These are phyloP conservation scores for Ceratobasidium sp. DNA, from an alignment of 1,284 basidiomycete species.

Conservation along the genomic window DNA sequence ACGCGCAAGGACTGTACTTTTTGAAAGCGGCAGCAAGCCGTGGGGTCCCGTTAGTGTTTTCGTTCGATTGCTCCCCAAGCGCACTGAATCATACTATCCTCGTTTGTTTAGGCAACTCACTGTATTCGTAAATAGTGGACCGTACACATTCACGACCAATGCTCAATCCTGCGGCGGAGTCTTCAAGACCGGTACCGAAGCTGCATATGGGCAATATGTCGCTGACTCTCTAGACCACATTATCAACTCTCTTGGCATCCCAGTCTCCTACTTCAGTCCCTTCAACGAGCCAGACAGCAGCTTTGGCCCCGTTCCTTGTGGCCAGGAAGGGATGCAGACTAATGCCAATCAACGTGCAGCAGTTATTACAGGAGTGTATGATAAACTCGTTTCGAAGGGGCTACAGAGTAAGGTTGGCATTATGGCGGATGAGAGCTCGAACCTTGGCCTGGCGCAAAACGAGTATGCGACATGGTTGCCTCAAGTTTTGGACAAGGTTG, in stretches of 20 bases:
- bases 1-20: conserved; percentile 61
- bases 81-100: not conserved
- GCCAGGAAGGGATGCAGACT: conserved; percentile 56
- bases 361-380: conserved; percentile 52
- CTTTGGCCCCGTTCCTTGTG: conserved; percentile 50
- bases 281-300: conserved; percentile 54
- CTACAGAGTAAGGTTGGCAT: conserved; percentile 51
- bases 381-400: conserved; percentile 50
- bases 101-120: conserved; percentile 47
- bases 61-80: not conserved
- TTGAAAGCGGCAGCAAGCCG: conserved; percentile 54
- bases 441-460: conserved; percentile 50
- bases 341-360: conserved; percentile 53
- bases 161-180: conserved; percentile 53
- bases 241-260: conserved; percentile 52
- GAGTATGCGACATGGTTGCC: conserved; percentile 54
- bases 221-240: conserved; percentile 53
- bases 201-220: conserved; percentile 54
- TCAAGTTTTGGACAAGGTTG: conserved; percentile 50
- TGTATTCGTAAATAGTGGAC: conserved; percentile 55
- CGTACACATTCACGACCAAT: conserved; percentile 54
- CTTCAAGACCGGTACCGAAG: conserved; percentile 51
- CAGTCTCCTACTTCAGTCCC: conserved; percentile 54
- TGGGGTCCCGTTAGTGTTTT: conserved; percentile 50
- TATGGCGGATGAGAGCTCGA: conserved; percentile 53